Evolutionary conservation across 441 rosid genomes (phyloP), one percentile per base, ranked within the genome.

Genomic region (Mallotus japonicus): DNA sequence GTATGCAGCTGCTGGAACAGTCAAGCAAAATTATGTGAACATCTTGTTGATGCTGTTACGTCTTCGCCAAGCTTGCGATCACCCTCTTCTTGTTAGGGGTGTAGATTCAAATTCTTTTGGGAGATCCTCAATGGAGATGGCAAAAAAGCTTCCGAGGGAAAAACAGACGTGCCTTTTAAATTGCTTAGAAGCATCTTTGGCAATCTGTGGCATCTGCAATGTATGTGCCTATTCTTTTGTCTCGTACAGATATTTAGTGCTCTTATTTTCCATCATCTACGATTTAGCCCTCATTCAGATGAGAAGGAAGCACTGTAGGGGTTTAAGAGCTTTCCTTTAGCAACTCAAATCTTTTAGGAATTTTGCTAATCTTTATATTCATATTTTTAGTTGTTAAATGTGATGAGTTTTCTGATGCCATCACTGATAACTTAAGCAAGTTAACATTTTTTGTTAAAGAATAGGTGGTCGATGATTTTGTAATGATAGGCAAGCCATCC

Each of bases 21-120:
- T 93, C 42, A 91, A 88, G 77, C 94, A 91, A 76, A 93, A 91
- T 81, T 93, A 91, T 58, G 97, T 90, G 56, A 93, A 93, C 80
- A 91, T 93, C 79, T 82, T 93, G 81, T 80, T 93, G 86, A 91
- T 93, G 98, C 93, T 93, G 73, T 80, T 93, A 88, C 96, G 98
- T 58, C 96, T 93, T 75, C 91, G 97, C 64, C 98, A 93, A 86
- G 97, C 98, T 51, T 93, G 97, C 74, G 98, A 91, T 83, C 95
- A 93, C 75, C 98, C 94, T 73, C 92, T 88, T 84, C 94, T 93
- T 64, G 97, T 93, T 49, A 90, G 84, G 75, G 97, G 94, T 13
- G 73, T 73, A 58, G 87, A 88, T 83, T 85, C 87, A 76, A 82
- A 42, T 82, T 82, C 87, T 63, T 76, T 70, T 11, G 85, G 84